Conservation (phyloP, 225 moss, liverwort and hornwort genomes). For the Physcomitrellopsis africana region DNA sequence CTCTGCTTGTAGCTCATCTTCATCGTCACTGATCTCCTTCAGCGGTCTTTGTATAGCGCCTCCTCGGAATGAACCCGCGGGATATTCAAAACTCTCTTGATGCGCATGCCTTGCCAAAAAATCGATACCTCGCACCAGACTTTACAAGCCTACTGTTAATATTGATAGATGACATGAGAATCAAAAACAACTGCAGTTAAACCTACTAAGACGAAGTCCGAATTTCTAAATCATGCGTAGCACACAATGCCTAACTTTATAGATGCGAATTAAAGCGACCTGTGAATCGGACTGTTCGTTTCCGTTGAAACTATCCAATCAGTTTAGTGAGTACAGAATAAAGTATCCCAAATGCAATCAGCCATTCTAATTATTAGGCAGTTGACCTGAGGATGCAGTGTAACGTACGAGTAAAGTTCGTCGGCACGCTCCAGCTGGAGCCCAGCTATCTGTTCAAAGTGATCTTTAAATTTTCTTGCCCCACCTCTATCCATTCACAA, state of each 20-base stretch:
- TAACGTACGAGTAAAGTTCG: constrained; percentile 75
- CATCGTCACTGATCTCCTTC: constrained; percentile 60
- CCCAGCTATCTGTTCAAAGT: constrained; percentile 81
- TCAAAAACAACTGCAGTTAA: neutral
- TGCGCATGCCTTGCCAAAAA: constrained; percentile 84
- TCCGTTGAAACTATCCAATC: neutral
- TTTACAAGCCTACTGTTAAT: constrained; percentile 45
- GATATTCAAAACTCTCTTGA: constrained; percentile 79
- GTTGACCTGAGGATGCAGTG: neutral
- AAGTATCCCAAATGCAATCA: neutral
- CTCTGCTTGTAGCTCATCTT: constrained; percentile 34
- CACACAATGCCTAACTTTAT: neutral
- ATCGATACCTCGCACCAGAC: constrained; percentile 90
- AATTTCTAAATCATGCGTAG: constrained; percentile 13
- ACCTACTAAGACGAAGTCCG: neutral
- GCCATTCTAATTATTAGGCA: neutral
- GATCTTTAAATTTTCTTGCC: constrained; percentile 76
- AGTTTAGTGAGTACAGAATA: neutral
- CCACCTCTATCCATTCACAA: constrained; percentile 64
- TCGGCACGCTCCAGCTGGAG: constrained; percentile 81
- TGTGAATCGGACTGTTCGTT: neutral
- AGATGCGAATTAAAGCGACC: neutral
- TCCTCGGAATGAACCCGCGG: constrained; percentile 61
- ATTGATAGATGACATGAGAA: constrained; percentile 1
- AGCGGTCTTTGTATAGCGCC: constrained; percentile 81